phyloP scores from a whole-genome alignment of 805 yeast genomes.

The Metschnikowia arizonensis region DNA sequence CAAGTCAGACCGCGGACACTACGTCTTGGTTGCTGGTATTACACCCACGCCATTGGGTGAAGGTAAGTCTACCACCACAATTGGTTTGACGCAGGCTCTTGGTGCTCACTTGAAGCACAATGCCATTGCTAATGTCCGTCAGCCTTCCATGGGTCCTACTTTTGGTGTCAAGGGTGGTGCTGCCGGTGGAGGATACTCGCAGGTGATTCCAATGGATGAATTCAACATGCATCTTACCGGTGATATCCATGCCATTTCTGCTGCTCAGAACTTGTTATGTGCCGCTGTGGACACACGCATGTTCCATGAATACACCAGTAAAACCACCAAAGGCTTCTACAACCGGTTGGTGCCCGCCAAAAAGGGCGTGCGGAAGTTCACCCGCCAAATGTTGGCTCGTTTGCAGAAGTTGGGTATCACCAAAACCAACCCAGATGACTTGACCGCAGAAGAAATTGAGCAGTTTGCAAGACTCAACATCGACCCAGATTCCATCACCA shows the following conservation, averaged over 20 bases:
- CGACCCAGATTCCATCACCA: conserved; percentile 84
- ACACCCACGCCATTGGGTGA: conserved; percentile 98
- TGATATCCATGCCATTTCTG: conserved; percentile 93
- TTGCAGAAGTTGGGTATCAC: conserved; percentile 75
- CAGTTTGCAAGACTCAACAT: conserved; percentile 81
- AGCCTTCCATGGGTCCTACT: conserved; percentile 98
- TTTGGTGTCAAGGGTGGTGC: conserved; percentile 99
- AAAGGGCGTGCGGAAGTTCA: conserved; percentile 74
- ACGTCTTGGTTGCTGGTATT: conserved; percentile 91
- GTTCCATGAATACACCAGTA: conserved; percentile 90
- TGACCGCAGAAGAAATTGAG: conserved; percentile 70
- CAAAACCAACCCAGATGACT: conserved; percentile 74
- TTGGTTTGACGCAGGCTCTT: conserved; percentile 94
- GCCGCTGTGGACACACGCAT: conserved; percentile 97
- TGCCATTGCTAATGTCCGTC: conserved; percentile 92
- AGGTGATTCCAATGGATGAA: conserved; percentile 98
- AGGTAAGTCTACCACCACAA: conserved; percentile 95
- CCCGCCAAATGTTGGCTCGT: conserved; percentile 74
- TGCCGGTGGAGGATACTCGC: conserved; percentile 98
- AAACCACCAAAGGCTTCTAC: conserved; percentile 70
- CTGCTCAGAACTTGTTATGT: conserved; percentile 89
- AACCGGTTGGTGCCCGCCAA: conserved; percentile 82
- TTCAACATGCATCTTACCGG: conserved; percentile 97
- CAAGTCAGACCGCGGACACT: conserved; percentile 68
- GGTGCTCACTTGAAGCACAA: conserved; percentile 84